A percentile compares a stretch with the other conserved stretches of the same genome.
Conservation (phyloP, 1,139 yeast species). For the Nakaseomyces uthaithaninus region DNA sequence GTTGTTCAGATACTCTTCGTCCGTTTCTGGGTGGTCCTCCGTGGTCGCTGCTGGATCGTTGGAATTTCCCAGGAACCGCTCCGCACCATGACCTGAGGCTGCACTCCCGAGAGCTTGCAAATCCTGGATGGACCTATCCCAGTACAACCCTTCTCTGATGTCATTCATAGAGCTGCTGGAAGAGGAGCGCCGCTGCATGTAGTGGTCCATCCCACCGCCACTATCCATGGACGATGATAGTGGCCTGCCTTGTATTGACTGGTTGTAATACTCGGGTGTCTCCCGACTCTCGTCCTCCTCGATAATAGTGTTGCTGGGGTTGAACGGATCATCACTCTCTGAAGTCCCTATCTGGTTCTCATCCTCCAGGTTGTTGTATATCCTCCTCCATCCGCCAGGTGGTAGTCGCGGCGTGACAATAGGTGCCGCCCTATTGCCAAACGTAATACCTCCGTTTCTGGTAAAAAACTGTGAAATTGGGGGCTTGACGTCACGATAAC, state of each 20-base stretch:
- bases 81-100: background rate
- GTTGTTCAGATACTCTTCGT: constrained; percentile 28
- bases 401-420: constrained; percentile 26
- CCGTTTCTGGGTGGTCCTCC: constrained; percentile 22
- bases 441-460: constrained; percentile 27
- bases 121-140: constrained; percentile 31
- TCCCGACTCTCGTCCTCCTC: constrained; percentile 12
- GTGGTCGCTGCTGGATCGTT: constrained; percentile 3
- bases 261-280: constrained; percentile 7
- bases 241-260: background rate
- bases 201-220: constrained; percentile 6
- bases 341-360: background rate
- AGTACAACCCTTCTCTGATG: constrained; percentile 26
- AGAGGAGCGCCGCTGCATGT: constrained; percentile 8
- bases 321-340: background rate
- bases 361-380: constrained; percentile 18
- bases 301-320: constrained; percentile 9
- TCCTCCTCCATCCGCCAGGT: constrained; percentile 31
- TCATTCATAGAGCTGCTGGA: constrained; percentile 10
- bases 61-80: background rate
- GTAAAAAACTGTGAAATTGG: constrained; percentile 30
- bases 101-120: constrained; percentile 9
- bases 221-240: constrained; percentile 1
- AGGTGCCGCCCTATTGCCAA: constrained; percentile 23
- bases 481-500: constrained; percentile 29